Conservation (phyloP, 2,329 filamentous ascomycete species). For the Xylariaceae sp. region DNA sequence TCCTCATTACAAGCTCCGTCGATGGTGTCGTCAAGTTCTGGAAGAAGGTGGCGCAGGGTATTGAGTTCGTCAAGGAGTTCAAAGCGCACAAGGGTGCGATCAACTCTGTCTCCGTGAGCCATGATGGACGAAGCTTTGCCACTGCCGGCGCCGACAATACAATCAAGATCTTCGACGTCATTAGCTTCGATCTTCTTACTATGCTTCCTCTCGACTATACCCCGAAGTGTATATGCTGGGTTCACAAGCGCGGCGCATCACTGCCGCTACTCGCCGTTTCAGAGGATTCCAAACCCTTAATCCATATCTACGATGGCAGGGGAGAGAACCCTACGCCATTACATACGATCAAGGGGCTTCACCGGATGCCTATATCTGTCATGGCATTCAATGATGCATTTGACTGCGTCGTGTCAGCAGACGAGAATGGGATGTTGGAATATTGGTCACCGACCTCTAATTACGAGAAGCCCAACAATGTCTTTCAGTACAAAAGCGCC, state of each 20-base stretch:
- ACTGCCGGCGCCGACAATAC: slow-evolving; percentile 75
- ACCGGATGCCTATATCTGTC: slow-evolving; percentile 71
- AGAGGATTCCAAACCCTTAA: slow-evolving; percentile 63
- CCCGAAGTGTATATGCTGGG: slow-evolving; percentile 83
- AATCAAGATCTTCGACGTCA: slow-evolving; percentile 74
- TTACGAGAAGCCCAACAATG: slow-evolving; percentile 86
- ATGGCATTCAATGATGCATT: slow-evolving; percentile 87
- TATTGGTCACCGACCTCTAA: slow-evolving; percentile 81
- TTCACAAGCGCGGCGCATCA: slow-evolving; percentile 82
- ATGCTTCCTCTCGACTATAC: slow-evolving; percentile 73
- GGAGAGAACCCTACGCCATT: slow-evolving; percentile 73
- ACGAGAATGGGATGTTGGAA: slow-evolving; percentile 89
- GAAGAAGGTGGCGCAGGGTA: slow-evolving; percentile 87
- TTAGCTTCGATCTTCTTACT: slow-evolving; percentile 81
- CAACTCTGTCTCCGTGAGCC: slow-evolving; percentile 74
- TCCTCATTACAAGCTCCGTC: slow-evolving; percentile 86
- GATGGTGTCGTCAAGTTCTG: slow-evolving; percentile 99
- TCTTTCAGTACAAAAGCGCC: slow-evolving; percentile 89
- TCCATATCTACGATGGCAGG: slow-evolving; percentile 83
- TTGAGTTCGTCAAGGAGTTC: slow-evolving; percentile 99
- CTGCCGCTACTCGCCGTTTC: slow-evolving; percentile 81
- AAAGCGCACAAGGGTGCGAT: slow-evolving; percentile 84
- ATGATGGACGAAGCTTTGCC: slow-evolving; percentile 88
- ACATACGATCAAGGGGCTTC: slow-evolving; percentile 72
- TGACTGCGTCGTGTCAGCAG: slow-evolving; percentile 85